These are phyloP conservation scores for Solanum appendiculatum DNA, from an alignment of 257 asterid species.

Conservation along the genomic window DNA sequence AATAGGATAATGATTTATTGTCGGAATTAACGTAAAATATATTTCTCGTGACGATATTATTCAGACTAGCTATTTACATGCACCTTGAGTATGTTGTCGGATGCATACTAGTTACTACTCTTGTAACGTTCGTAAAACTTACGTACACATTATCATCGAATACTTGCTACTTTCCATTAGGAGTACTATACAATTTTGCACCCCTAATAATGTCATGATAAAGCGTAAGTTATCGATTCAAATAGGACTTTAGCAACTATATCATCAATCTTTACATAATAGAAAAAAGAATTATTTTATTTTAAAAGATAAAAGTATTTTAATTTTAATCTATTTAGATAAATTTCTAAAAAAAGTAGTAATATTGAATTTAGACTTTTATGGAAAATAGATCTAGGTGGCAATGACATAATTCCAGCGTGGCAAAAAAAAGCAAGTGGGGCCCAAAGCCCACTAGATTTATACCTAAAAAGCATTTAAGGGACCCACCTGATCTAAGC, in stretches of 20 bases:
- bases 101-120: no score
- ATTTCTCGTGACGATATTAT: no score
- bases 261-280: background rate
- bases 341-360: background rate
- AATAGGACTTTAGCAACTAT: background rate
- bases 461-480: conserved; percentile 15
- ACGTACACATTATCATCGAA: background rate
- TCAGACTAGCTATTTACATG: no score
- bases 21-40: background rate
- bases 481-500: conserved; percentile 22
- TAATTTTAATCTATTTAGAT: background rate
- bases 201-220: background rate
- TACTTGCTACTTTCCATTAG: background rate
- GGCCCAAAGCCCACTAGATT: conserved; percentile 27
- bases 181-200: background rate
- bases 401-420: conserved; percentile 41
- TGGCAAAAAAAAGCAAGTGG: conserved; percentile 28
- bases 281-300: no score
- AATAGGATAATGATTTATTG: background rate
- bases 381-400: background rate
- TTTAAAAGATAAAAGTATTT: no score
- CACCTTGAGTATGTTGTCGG: no score
- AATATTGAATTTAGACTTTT: background rate
- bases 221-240: background rate
- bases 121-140: no score